These are phyloP conservation scores for Mycena polygramma DNA, from an alignment of 768 basidiomycete genomes.

Conservation along the genomic window DNA sequence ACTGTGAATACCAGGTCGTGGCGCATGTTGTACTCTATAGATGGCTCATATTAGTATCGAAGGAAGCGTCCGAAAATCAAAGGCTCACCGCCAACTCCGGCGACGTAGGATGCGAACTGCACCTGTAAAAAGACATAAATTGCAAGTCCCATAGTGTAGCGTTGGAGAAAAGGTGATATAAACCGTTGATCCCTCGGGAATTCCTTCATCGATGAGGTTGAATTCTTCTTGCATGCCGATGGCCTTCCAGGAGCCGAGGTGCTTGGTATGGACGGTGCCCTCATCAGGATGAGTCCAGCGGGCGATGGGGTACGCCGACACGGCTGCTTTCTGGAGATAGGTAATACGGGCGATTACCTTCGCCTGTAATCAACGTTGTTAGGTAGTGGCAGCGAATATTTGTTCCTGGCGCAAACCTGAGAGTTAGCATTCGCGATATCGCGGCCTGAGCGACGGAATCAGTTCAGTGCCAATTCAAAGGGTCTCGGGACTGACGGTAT, in stretches of 20 bases:
- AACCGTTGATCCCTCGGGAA: conserved; percentile 23
- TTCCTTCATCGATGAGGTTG: conserved; percentile 21
- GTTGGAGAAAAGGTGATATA: not conserved
- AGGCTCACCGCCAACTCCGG: conserved; percentile 20
- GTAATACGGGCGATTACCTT: conserved; percentile 11
- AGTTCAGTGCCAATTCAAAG: conserved; percentile 1
- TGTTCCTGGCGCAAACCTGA: conserved; percentile 6
- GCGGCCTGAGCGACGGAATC: conserved; percentile 7
- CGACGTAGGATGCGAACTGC: conserved; percentile 21
- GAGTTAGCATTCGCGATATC: conserved; percentile 5
- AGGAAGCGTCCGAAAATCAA: not conserved
- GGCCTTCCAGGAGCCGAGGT: conserved; percentile 24
- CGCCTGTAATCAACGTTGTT: conserved; percentile 3
- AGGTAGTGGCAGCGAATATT: conserved; percentile 6
- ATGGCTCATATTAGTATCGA: too few relatives aligned
- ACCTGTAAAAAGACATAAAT: conserved; percentile 8
- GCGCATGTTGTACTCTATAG: conserved; percentile 6
- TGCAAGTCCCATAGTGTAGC: not conserved
- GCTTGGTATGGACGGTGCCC: conserved; percentile 9
- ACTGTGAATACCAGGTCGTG: conserved; percentile 15
- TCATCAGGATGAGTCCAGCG: conserved; percentile 24
- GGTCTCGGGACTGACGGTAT: conserved; percentile 20
- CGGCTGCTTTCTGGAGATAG: conserved; percentile 27
- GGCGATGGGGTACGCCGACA: conserved; percentile 13
- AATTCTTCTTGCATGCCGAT: conserved; percentile 25